phyloP scores from a whole-genome alignment of 1,139 yeast genomes.

The Geotrichum macrosporum region DNA sequence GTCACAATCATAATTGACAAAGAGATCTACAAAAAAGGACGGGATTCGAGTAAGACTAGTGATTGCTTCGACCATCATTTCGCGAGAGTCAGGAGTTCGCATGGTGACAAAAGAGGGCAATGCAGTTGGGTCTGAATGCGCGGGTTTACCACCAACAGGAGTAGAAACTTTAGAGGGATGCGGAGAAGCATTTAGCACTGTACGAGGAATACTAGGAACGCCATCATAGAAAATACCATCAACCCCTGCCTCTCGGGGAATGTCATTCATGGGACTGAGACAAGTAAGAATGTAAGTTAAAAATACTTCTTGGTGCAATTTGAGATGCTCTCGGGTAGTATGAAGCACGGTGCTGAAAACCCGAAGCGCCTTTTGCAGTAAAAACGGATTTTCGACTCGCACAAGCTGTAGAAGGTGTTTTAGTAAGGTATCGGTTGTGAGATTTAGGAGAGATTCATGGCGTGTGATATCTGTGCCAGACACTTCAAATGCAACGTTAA shows the following conservation, averaged over 20 bases:
- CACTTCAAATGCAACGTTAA: conserved; percentile 77
- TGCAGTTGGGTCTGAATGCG: background rate
- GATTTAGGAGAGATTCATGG: conserved; percentile 61
- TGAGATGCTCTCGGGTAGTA: conserved; percentile 36
- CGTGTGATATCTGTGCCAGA: conserved; percentile 63
- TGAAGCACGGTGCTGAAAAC: conserved; percentile 57
- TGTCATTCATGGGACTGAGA: conserved; percentile 38
- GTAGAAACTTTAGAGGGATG: conserved; percentile 22
- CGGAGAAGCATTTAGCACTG: conserved; percentile 32
- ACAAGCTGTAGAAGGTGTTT: conserved; percentile 78
- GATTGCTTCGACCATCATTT: conserved; percentile 77
- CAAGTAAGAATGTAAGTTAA: conserved; percentile 40
- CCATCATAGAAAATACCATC: conserved; percentile 42
- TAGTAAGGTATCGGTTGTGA: conserved; percentile 73
- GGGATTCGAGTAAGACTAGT: conserved; percentile 77
- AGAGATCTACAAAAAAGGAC: conserved; percentile 66
- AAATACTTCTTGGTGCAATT: conserved; percentile 42
- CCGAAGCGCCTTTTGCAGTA: conserved; percentile 71
- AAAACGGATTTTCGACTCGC: conserved; percentile 60
- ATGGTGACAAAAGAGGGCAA: conserved; percentile 23
- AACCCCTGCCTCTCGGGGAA: conserved; percentile 41
- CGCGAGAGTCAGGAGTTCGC: conserved; percentile 52
- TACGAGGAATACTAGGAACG: conserved; percentile 38
- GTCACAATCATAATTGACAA: conserved; percentile 85
- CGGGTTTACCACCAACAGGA: conserved; percentile 22